Percentiles rank a stretch among this genome's conserved stretches.
phyloP scores from a whole-genome alignment of 164 flowering plant species.

The Dillenia suffruticosa region DNA sequence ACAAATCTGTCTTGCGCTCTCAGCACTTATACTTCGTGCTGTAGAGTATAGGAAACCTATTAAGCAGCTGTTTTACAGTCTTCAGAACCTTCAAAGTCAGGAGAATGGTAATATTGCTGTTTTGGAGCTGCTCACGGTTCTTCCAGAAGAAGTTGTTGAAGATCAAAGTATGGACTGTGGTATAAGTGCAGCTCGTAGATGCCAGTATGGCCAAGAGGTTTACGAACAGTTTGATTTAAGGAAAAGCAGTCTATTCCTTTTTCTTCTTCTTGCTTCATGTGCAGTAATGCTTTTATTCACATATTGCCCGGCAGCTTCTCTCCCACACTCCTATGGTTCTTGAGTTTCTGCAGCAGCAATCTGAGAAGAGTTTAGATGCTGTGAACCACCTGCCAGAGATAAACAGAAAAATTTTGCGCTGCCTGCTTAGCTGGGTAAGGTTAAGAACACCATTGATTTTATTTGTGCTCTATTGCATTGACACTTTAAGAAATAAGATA shows the following conservation, averaged over 20 bases:
- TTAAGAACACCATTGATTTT: background rate
- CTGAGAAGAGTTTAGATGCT: constrained; percentile 49
- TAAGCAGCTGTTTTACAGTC: constrained; percentile 75
- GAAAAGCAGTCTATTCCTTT: background rate
- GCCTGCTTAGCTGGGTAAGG: constrained; percentile 94
- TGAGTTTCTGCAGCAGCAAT: constrained; percentile 72
- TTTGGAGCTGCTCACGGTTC: constrained; percentile 88
- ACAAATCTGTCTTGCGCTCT: constrained; percentile 90
- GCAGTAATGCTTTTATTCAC: too few species aligned
- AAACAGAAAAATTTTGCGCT: constrained; percentile 73
- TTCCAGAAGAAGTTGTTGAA: constrained; percentile 85
- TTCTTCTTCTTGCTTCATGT: constrained; percentile 1
- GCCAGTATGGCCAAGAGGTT: constrained; percentile 78
- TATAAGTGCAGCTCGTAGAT: constrained; percentile 47
- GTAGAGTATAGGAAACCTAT: constrained; percentile 71
- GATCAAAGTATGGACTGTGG: constrained; percentile 44
- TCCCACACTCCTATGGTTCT: constrained; percentile 73
- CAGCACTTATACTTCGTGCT: constrained; percentile 72
- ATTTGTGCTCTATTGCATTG: background rate
- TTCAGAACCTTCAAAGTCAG: constrained; percentile 65
- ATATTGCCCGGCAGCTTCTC: constrained; percentile 56
- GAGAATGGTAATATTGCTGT: constrained; percentile 74
- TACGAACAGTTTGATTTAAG: constrained; percentile 3
- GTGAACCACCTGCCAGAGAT: constrained; percentile 46
- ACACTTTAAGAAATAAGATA: background rate